These are phyloP conservation scores for Casaregolazyma suthepensis DNA, from an alignment of 1,139 yeast species.

Conservation along the genomic window DNA sequence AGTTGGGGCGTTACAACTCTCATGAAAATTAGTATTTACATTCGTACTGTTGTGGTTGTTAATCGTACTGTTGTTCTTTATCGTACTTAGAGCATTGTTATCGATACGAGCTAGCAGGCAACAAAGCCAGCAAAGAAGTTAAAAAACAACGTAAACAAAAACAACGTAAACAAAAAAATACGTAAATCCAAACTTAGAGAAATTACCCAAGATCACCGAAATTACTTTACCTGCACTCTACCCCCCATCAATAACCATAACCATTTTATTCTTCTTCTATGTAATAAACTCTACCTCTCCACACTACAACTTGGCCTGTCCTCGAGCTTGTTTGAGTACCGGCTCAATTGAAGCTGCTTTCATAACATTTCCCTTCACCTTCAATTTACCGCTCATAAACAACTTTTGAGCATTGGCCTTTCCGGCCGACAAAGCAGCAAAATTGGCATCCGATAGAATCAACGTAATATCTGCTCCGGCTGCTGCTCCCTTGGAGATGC, in stretches of 20 bases:
- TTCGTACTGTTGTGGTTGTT: background rate
- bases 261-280: background rate
- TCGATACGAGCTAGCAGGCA: background rate
- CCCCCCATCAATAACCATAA: no score
- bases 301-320: slow-evolving; percentile 42
- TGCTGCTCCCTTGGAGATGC: slow-evolving; percentile 44
- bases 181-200: no score
- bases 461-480: slow-evolving; percentile 62
- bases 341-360: slow-evolving; percentile 76
- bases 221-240: no score
- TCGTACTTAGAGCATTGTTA: background rate
- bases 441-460: slow-evolving; percentile 51
- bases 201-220: no score
- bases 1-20: no score
- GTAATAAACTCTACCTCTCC: slow-evolving; percentile 1
- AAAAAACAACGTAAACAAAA: no score
- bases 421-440: slow-evolving; percentile 65
- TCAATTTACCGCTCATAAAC: slow-evolving; percentile 77
- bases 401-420: slow-evolving; percentile 80
- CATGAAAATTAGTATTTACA: no score
- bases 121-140: no score
- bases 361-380: slow-evolving; percentile 85
- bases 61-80: background rate
- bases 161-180: no score
- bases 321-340: slow-evolving; percentile 59